Base-by-base conservation (phyloP, 1,139 yeast genomes). In the Blastobotrys illinoisensis region DNA sequence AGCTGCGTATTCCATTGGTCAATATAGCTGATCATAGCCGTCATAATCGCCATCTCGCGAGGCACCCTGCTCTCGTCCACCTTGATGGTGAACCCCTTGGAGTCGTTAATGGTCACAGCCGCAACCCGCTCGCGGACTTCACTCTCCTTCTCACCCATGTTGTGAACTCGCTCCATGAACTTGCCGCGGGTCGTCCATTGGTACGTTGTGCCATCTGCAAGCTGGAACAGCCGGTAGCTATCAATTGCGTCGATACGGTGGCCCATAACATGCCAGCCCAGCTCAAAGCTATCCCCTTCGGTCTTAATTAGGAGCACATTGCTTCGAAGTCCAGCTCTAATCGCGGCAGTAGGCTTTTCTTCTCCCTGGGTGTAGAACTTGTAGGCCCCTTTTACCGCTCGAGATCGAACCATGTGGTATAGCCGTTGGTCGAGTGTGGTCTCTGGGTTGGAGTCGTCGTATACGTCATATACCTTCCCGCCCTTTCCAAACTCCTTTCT, bases 1-100 rank as follows among this genome's bases (percentile, higher is more conserved):
- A 79, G 67, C 58, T 73, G 72, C 16, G 87, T 82, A 63, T 80
- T 83, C 88, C 88, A 83, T 59, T 82, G 86, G 62, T 83, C 88
- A 56, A 83, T 77, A 64, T 72, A 78, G 48, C 85, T 80, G 60
- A 82, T 78, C 61, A 83, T 70, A 1, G 86, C 86, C 5, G 84
- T 78, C 43, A 82, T 71, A 32, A 83, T 64, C 0, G 85, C 87
- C 70, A 83, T 63, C 59, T 81, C 85, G 48, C 77, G 68, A 9
- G 81, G 75, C 46, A 82, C 77, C 62, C 80, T 78, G 26, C 76
- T 56, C 62, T 79, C 83, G 64, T 83, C 85, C 26, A 82, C 72
- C 54, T 67, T 69, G 47, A 83, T 66, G 19, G 80, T 79, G 66
- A 82, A 82, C 2, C 86, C 86, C 50, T 73, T 71, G 26, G 63